phyloP scores from a whole-genome alignment of 805 yeast species.

The Candida caryicola region DNA sequence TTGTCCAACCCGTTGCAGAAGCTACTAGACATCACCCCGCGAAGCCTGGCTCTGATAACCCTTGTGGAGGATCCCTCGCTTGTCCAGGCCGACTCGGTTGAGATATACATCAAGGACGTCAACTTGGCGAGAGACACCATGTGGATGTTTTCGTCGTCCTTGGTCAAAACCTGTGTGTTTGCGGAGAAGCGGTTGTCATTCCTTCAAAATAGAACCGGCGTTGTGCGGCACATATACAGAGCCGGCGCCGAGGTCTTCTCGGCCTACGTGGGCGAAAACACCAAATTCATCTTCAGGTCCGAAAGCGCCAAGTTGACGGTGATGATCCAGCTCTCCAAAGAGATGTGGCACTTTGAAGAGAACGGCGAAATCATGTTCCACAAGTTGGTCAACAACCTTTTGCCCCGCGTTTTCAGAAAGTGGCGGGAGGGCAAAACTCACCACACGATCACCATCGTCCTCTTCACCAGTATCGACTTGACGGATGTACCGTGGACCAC shows the following conservation, averaged over 20 bases:
- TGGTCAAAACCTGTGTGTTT: conserved; percentile 65
- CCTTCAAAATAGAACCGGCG: conserved; percentile 58
- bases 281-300: conserved; percentile 83
- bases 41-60: conserved; percentile 60
- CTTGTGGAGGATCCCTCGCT: conserved; percentile 40
- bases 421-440: conserved; percentile 89
- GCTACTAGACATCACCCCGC: conserved; percentile 60
- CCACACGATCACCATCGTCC: conserved; percentile 84
- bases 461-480: conserved; percentile 77
- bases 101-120: conserved; percentile 75
- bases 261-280: conserved; percentile 68
- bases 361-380: conserved; percentile 93
- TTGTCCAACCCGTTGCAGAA: conserved; percentile 58
- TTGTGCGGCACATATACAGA: conserved; percentile 60
- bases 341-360: conserved; percentile 98
- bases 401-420: conserved; percentile 82
- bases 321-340: conserved; percentile 83
- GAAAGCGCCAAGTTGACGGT: conserved; percentile 85
- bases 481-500: conserved; percentile 52
- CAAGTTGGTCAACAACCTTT: conserved; percentile 84
- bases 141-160: conserved; percentile 73
- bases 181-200: conserved; percentile 63
- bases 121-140: conserved; percentile 85
- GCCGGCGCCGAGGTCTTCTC: conserved; percentile 70
- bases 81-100: conserved; percentile 79